Percentiles rank a stretch among this genome's conserved stretches.
These are phyloP conservation scores for Thalassiosira ordinaria DNA, from an alignment of 352 stramenopile species.

Conservation along the genomic window DNA sequence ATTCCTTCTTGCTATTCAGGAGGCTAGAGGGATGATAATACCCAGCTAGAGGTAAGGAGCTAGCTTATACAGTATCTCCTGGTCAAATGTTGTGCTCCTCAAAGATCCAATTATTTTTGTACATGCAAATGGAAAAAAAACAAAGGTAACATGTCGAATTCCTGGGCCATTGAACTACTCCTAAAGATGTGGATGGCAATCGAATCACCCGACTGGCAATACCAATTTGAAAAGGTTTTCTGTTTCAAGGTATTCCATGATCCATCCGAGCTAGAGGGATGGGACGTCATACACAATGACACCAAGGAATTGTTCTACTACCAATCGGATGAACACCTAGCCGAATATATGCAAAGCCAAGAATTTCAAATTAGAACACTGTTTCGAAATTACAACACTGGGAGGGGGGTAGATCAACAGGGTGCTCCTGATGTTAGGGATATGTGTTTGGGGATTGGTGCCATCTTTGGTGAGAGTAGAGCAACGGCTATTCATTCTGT, in stretches of 20 bases:
- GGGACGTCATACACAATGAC: slow-evolving; percentile 7
- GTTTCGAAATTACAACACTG: slow-evolving; percentile 49
- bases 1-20: slow-evolving; percentile 47
- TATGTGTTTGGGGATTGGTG: slow-evolving; percentile 51
- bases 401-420: slow-evolving; percentile 1
- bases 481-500: slow-evolving; percentile 36
- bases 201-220: slow-evolving; percentile 12
- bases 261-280: slow-evolving; percentile 4
- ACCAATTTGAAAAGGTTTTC: slow-evolving; percentile 24
- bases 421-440: slow-evolving; percentile 8
- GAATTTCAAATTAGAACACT: slow-evolving; percentile 13
- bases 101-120: too few species aligned
- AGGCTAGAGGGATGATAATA: slow-evolving; percentile 28
- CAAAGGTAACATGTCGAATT: slow-evolving; percentile 30
- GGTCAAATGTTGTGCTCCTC: too few species aligned
- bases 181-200: slow-evolving; percentile 43
- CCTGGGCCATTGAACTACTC: slow-evolving; percentile 42
- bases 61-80: too few species aligned
- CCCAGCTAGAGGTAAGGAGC: too few species aligned
- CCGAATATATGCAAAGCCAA: slow-evolving; percentile 22
- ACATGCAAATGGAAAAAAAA: too few species aligned
- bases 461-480: slow-evolving; percentile 32
- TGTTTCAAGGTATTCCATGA: slow-evolving; percentile 42
- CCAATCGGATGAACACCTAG: neutral
- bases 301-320: slow-evolving; percentile 38